Evolutionary conservation across 768 basidiomycete species (phyloP).

Genomic region (Tephrocybe rancida): DNA sequence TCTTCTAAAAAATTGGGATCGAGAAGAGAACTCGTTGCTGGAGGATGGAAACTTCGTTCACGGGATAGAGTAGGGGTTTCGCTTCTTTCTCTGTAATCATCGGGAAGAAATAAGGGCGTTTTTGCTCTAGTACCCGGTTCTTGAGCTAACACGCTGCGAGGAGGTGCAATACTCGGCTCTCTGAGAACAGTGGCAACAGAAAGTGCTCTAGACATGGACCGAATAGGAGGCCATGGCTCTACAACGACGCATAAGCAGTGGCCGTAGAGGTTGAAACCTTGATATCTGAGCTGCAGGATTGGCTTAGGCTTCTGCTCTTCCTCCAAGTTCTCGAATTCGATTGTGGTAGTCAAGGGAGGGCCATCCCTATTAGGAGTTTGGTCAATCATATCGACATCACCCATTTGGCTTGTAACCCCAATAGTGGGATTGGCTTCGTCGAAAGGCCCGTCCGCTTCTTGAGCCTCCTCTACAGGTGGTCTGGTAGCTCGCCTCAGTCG

Average conservation of each 20-base stretch:
- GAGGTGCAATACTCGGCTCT: slow-evolving; percentile 34
- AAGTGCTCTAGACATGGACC: slow-evolving; percentile 31
- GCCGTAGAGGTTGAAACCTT: slow-evolving; percentile 70
- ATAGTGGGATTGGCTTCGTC: slow-evolving; percentile 22
- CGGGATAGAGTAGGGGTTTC: slow-evolving; percentile 38
- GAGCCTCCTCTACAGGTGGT: background rate
- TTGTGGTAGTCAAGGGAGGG: slow-evolving; percentile 20
- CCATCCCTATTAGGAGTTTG: background rate
- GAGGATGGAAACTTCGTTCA: background rate
- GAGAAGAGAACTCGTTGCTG: slow-evolving; percentile 28
- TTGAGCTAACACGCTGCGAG: slow-evolving; percentile 26
- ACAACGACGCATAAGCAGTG: slow-evolving; percentile 81
- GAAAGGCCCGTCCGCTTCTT: slow-evolving; percentile 21
- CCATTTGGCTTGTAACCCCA: slow-evolving; percentile 29
- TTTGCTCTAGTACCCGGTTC: slow-evolving; percentile 32
- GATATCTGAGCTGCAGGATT: slow-evolving; percentile 62
- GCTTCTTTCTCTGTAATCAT: slow-evolving; percentile 45
- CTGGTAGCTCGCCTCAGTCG: slow-evolving; percentile 11
- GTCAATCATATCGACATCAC: slow-evolving; percentile 17
- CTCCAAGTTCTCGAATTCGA: slow-evolving; percentile 53
- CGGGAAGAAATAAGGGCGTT: slow-evolving; percentile 79
- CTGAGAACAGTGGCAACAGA: slow-evolving; percentile 22
- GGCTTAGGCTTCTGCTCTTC: slow-evolving; percentile 82
- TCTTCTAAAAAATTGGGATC: slow-evolving; percentile 30
- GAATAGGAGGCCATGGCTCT: slow-evolving; percentile 74